phyloP scores from a whole-genome alignment of 2,329 filamentous ascomycete genomes.

The Talaromyces amestolkiae region DNA sequence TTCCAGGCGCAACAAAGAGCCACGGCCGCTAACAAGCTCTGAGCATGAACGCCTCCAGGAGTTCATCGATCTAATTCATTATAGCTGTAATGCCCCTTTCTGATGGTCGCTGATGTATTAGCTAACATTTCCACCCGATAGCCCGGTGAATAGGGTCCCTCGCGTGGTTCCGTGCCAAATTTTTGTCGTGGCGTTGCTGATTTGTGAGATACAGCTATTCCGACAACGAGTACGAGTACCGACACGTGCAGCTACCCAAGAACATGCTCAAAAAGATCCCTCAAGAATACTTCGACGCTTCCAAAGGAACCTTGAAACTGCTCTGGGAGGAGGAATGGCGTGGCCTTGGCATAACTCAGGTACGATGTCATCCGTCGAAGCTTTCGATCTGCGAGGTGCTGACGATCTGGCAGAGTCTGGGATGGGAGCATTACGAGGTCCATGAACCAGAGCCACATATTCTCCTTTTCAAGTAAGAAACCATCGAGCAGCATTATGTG shows the following conservation, averaged over 20 bases:
- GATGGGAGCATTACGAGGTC: slow-evolving; percentile 99
- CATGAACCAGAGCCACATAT: slow-evolving; percentile 99
- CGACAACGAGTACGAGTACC: slow-evolving; percentile 90
- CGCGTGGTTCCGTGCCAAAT: not conserved
- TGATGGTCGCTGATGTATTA: too few species aligned
- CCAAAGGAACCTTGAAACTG: slow-evolving; percentile 89
- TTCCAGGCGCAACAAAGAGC: slow-evolving; percentile 79
- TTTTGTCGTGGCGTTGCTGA: not conserved
- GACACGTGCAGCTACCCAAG: slow-evolving; percentile 95
- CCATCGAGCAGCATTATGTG: slow-evolving; percentile 23
- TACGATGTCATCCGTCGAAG: slow-evolving; percentile 42
- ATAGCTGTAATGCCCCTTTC: slow-evolving; percentile 59
- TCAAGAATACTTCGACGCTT: slow-evolving; percentile 85
- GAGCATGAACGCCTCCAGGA: slow-evolving; percentile 86
- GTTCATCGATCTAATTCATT: slow-evolving; percentile 90
- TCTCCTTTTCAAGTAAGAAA: slow-evolving; percentile 89
- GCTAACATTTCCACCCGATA: too few species aligned
- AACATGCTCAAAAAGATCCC: slow-evolving; percentile 97
- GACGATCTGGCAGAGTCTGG: slow-evolving; percentile 68
- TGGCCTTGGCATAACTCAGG: slow-evolving; percentile 94
- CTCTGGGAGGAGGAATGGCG: slow-evolving; percentile 99
- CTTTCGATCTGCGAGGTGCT: not conserved
- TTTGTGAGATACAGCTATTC: slow-evolving; percentile 61
- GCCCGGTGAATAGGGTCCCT: slow-evolving; percentile 56
- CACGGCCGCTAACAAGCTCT: slow-evolving; percentile 72